phyloP scores from a whole-genome alignment of 2,329 filamentous ascomycete species.

The Didymella segeticola region DNA sequence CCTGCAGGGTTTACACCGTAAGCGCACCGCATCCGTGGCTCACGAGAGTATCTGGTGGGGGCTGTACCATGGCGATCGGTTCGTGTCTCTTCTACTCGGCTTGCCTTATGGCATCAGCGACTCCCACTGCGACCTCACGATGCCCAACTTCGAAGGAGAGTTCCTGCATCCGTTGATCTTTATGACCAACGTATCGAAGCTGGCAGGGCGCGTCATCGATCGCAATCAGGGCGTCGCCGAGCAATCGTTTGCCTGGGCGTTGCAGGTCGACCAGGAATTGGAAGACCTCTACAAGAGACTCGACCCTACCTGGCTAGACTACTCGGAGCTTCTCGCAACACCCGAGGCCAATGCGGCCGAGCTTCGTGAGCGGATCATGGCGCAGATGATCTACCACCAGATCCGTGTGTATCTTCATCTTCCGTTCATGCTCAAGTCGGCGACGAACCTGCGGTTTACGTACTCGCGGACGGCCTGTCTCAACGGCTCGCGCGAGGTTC shows the following conservation, averaged over 20 bases:
- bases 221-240: conserved; percentile 49
- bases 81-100: conserved; percentile 61
- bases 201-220: conserved; percentile 54
- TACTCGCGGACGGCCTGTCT: conserved; percentile 51
- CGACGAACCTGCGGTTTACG: conserved; percentile 47
- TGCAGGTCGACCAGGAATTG: conserved; percentile 54
- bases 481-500: conserved; percentile 50
- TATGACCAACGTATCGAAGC: conserved; percentile 46
- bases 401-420: conserved; percentile 55
- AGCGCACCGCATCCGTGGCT: conserved; percentile 40
- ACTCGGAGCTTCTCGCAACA: conserved; percentile 36
- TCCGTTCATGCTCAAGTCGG: conserved; percentile 53
- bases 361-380: conserved; percentile 48
- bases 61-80: conserved; percentile 56
- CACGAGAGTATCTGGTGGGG: conserved; percentile 52
- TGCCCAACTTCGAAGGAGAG: conserved; percentile 35
- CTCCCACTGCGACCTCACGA: conserved; percentile 45
- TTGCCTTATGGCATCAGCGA: conserved; percentile 57
- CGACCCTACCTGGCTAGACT: conserved; percentile 50
- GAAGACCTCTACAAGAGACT: conserved; percentile 48
- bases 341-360: conserved; percentile 44
- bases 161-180: conserved; percentile 42
- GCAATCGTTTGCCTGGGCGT: conserved; percentile 47
- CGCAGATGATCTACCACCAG: conserved; percentile 55
- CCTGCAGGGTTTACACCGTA: conserved; percentile 47